Evolutionary conservation across 257 asterid genomes (phyloP).

Genomic region (Jaltomata sinuosa): DNA sequence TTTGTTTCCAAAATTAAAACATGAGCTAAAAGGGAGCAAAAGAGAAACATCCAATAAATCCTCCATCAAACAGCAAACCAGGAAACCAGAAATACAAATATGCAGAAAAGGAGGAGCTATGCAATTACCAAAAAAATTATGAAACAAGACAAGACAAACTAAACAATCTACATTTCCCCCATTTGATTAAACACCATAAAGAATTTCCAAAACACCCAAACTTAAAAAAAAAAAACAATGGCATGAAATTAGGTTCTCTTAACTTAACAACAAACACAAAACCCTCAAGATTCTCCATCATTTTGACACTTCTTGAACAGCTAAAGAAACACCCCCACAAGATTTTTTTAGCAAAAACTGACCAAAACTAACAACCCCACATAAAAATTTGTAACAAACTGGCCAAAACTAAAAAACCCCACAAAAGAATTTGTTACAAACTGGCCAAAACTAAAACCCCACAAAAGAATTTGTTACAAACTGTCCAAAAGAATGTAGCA

Average conservation of each 20-base stretch:
- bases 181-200: background rate
- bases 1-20: background rate
- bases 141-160: background rate
- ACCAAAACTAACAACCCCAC: background rate
- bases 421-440: background rate
- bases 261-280: background rate
- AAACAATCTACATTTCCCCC: background rate
- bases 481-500: too few species aligned
- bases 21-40: background rate
- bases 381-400: too few species aligned
- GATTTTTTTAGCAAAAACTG: background rate
- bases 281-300: conserved; percentile 1
- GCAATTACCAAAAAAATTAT: background rate
- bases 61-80: background rate
- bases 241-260: background rate
- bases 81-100: background rate
- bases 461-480: background rate
- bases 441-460: background rate
- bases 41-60: background rate
- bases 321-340: too few species aligned
- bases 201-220: background rate
- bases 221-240: background rate
- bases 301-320: too few species aligned
- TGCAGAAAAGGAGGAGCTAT: background rate
- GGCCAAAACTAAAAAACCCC: background rate